Evolutionary conservation across 192 early-diverging fungal species (phyloP).

Genomic region (Phycomyces blakesleeanus): DNA sequence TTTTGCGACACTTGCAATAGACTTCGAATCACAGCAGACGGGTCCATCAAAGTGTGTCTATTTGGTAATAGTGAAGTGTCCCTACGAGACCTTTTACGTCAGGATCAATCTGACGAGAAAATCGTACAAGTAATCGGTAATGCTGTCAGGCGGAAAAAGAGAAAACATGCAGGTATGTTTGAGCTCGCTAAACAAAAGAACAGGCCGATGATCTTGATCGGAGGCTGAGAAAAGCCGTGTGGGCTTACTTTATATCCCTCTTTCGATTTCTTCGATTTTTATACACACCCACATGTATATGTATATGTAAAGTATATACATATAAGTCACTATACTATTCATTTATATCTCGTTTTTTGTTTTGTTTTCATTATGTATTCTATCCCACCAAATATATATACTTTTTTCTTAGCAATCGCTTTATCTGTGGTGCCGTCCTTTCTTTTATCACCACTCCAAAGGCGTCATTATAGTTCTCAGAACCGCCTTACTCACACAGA

Average conservation of each 20-base stretch:
- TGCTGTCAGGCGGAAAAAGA: conserved; percentile 87
- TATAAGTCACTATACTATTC: background rate
- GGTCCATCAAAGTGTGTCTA: conserved; percentile 89
- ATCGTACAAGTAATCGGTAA: conserved; percentile 66
- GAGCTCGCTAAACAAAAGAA: conserved; percentile 80
- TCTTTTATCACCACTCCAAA: background rate
- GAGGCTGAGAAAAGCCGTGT: conserved; percentile 67
- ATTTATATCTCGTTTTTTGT: conserved; percentile 2
- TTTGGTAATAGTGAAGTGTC: conserved; percentile 93
- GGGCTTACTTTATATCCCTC: too few relatives aligned
- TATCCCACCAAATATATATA: background rate
- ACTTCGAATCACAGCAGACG: conserved; percentile 89
- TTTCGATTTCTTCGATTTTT: background rate
- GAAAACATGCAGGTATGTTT: conserved; percentile 91
- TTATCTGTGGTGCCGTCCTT: background rate
- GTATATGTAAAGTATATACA: background rate
- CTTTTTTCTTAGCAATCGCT: background rate
- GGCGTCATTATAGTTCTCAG: background rate
- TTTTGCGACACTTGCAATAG: conserved; percentile 96
- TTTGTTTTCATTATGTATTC: background rate
- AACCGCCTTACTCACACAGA: conserved; percentile 74
- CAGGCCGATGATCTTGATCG: conserved; percentile 94
- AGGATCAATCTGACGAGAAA: conserved; percentile 58
- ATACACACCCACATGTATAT: background rate
- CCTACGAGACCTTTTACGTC: conserved; percentile 73